phyloP scores from a whole-genome alignment of 176 grass and related monocot species.

The Oryza glaberrima region DNA sequence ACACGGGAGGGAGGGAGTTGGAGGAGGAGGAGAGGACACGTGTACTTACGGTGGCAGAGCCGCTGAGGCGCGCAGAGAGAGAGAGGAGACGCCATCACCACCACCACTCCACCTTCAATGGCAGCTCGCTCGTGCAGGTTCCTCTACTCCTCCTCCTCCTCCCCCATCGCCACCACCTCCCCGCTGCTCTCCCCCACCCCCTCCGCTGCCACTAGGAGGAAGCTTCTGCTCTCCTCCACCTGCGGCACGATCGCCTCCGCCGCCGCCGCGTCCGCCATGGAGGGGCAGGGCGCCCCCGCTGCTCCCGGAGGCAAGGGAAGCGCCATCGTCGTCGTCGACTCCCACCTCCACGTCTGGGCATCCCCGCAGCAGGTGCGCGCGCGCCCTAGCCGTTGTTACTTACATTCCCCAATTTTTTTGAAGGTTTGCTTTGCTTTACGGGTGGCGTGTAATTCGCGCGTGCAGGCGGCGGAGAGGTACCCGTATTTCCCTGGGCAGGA shows the following conservation, averaged over 20 bases:
- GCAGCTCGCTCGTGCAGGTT: slow-evolving; percentile 35
- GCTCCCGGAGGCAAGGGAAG: slow-evolving; percentile 21
- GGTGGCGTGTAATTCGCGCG: too few species aligned
- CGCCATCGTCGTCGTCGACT: slow-evolving; percentile 59
- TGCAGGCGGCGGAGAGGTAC: slow-evolving; percentile 56
- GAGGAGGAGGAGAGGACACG: too few species aligned
- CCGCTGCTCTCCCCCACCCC: not conserved
- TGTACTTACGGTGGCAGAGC: too few species aligned
- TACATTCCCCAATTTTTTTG: too few species aligned
- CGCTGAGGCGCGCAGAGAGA: too few species aligned
- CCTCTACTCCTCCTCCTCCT: not conserved
- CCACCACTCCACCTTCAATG: not conserved
- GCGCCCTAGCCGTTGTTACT: too few species aligned
- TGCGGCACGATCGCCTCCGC: not conserved
- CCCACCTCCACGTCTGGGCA: slow-evolving; percentile 94
- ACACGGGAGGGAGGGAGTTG: too few species aligned
- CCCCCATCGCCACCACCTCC: not conserved
- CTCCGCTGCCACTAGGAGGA: slow-evolving; percentile 7
- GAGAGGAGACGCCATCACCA: too few species aligned
- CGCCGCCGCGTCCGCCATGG: slow-evolving; percentile 14
- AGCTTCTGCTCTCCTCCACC: slow-evolving; percentile 38
- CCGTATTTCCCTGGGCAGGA: slow-evolving; percentile 82
- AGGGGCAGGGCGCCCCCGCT: slow-evolving; percentile 33
- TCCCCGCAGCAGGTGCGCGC: slow-evolving; percentile 49
- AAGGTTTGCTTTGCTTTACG: too few species aligned